Evolutionary conservation across 805 yeast species (phyloP).

Genomic region (Sugiyamaella smithiae): DNA sequence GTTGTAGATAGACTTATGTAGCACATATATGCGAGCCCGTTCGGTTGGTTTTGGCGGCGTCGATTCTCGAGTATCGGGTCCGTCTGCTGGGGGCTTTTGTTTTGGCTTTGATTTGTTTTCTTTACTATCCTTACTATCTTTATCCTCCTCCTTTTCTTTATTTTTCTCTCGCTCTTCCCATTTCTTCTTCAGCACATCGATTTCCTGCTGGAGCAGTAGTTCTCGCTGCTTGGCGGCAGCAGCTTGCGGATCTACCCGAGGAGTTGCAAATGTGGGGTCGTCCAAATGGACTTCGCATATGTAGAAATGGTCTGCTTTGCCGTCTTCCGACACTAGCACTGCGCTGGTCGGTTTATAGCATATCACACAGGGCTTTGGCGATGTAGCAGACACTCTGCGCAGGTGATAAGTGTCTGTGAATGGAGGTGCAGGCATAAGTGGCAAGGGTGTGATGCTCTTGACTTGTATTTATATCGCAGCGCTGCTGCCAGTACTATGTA

Average conservation of each 20-base stretch:
- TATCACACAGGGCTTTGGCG: constrained; percentile 47
- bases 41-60: constrained; percentile 24
- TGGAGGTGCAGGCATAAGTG: constrained; percentile 24
- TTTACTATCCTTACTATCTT: constrained; percentile 18
- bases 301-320: constrained; percentile 50
- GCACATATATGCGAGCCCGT: constrained; percentile 39
- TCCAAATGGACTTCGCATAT: constrained; percentile 48
- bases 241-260: constrained; percentile 41
- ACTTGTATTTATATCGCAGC: too few relatives aligned
- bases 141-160: constrained; percentile 20
- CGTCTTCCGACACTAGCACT: constrained; percentile 48
- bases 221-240: constrained; percentile 30
- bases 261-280: constrained; percentile 48
- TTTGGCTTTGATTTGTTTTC: constrained; percentile 12
- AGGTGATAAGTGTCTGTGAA: constrained; percentile 44
- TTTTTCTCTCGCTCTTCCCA: constrained; percentile 31
- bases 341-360: constrained; percentile 53
- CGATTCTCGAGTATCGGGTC: constrained; percentile 16
- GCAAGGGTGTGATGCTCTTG: not conserved
- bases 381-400: constrained; percentile 45
- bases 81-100: constrained; percentile 28
- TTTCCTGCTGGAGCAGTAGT: constrained; percentile 31
- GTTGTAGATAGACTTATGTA: constrained; percentile 43
- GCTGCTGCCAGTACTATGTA: too few relatives aligned
- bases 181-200: constrained; percentile 32